Evolutionary conservation across 2,329 filamentous ascomycete species (phyloP).

Genomic region (Rhynchosporium graminicola): DNA sequence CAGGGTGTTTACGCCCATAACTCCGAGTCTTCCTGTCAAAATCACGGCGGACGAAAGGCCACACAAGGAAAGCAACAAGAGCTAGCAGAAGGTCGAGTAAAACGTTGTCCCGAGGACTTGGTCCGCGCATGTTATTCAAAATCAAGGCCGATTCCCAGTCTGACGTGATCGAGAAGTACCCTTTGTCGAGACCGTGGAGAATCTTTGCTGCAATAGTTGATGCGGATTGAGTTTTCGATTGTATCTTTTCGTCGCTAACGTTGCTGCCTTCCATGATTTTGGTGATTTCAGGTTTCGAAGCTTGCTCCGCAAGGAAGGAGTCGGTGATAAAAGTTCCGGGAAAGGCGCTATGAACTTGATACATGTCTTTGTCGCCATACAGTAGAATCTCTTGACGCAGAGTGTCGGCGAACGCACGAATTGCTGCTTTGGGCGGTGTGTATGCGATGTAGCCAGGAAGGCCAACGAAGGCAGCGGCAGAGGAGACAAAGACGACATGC

Average conservation of each 20-base stretch:
- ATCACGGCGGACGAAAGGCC: conserved; percentile 18
- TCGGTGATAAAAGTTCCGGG: conserved; percentile 25
- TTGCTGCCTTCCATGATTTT: conserved; percentile 25
- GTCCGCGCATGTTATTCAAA: conserved; percentile 24
- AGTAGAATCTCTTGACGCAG: conserved; percentile 22
- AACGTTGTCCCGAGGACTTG: conserved; percentile 21
- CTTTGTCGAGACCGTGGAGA: conserved; percentile 18
- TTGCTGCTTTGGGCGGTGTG: conserved; percentile 20
- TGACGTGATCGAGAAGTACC: conserved; percentile 17
- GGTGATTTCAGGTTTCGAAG: conserved; percentile 20
- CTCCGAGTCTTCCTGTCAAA: conserved; percentile 17
- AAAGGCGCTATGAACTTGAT: conserved; percentile 24
- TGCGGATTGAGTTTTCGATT: conserved; percentile 9
- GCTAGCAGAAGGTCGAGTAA: conserved; percentile 17
- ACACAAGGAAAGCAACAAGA: conserved; percentile 18
- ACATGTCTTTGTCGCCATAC: conserved; percentile 18
- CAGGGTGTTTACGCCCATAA: conserved; percentile 14
- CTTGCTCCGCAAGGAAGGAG: conserved; percentile 21
- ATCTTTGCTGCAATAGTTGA: conserved; percentile 16
- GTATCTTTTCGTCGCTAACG: conserved; percentile 16
- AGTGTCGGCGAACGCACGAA: conserved; percentile 24
- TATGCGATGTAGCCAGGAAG: conserved; percentile 22
- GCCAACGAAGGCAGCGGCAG: conserved; percentile 21
- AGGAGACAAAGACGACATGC: conserved; percentile 22
- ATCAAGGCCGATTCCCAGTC: conserved; percentile 20